A percentile compares a stretch with the other conserved stretches of the same genome.
These are phyloP conservation scores for Umbelopsis sp. DNA, from an alignment of 192 early-diverging fungal genomes.

Conservation along the genomic window DNA sequence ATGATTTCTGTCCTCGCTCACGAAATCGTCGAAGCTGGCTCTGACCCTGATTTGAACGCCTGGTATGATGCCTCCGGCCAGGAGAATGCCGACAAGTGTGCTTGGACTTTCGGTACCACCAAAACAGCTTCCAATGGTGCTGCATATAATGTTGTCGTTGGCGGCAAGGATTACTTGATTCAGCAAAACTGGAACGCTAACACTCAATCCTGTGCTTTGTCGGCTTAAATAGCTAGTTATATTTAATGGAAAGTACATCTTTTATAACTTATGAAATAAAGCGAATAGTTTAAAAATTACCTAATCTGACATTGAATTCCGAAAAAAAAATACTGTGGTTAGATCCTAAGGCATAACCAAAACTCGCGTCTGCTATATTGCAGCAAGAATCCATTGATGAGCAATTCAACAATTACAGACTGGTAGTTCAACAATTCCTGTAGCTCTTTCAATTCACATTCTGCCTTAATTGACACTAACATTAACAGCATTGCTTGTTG, in stretches of 20 bases:
- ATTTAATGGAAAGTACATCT: not conserved
- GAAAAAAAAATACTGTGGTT: not conserved
- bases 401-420: not conserved
- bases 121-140: slow-evolving; percentile 23
- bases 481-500: not conserved
- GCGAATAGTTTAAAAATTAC: not conserved
- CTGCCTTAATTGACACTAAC: not conserved
- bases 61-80: slow-evolving; percentile 40
- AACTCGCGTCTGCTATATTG: not conserved
- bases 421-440: not conserved
- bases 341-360: not conserved
- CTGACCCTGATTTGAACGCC: slow-evolving; percentile 35
- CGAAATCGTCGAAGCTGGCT: slow-evolving; percentile 34
- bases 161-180: slow-evolving; percentile 35
- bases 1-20: slow-evolving; percentile 38
- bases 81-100: slow-evolving; percentile 40
- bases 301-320: no score
- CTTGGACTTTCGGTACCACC: slow-evolving; percentile 29
- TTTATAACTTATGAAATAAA: not conserved
- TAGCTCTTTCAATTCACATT: not conserved
- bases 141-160: slow-evolving; percentile 33
- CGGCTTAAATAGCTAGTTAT: not conserved
- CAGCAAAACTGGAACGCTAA: slow-evolving; percentile 38
- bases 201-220: slow-evolving; percentile 15
- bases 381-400: not conserved